Conservation (phyloP, 2,329 filamentous ascomycete genomes). For the Fonsecaea erecta region DNA sequence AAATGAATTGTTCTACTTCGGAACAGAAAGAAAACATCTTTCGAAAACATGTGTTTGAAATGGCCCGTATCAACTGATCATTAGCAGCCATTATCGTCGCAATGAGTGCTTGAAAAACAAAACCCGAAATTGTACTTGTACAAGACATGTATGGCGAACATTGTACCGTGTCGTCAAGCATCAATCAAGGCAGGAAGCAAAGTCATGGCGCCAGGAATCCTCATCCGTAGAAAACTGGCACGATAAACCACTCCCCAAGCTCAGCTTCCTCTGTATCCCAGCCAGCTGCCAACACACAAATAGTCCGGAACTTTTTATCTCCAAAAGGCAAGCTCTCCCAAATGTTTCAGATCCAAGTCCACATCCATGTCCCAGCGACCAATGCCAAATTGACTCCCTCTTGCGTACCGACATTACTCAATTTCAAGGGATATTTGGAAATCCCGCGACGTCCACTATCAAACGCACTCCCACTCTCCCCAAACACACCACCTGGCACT, state of each 20-base stretch:
- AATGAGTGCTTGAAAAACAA: no score
- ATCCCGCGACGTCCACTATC: slow-evolving; percentile 31
- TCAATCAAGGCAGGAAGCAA: slow-evolving; percentile 8
- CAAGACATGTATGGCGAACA: neutral
- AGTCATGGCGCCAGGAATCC: neutral
- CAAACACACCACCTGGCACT: slow-evolving; percentile 72
- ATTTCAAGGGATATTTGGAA: neutral
- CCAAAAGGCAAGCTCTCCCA: neutral
- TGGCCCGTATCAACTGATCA: neutral
- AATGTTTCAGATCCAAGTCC: neutral
- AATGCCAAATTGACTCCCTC: neutral
- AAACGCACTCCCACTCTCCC: slow-evolving; percentile 67
- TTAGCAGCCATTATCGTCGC: no score
- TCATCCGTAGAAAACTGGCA: neutral
- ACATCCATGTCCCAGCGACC: neutral
- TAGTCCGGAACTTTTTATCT: slow-evolving; percentile 1
- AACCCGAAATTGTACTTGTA: neutral
- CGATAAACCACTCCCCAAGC: neutral
- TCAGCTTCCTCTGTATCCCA: neutral
- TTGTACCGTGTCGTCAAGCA: neutral
- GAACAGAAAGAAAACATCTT: no score
- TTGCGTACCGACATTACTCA: neutral
- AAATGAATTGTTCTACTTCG: no score
- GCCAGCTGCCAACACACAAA: neutral
- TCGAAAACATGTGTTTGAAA: neutral